Conservation (phyloP, 1,284 basidiomycete species). For the Trametes hirsuta region DNA sequence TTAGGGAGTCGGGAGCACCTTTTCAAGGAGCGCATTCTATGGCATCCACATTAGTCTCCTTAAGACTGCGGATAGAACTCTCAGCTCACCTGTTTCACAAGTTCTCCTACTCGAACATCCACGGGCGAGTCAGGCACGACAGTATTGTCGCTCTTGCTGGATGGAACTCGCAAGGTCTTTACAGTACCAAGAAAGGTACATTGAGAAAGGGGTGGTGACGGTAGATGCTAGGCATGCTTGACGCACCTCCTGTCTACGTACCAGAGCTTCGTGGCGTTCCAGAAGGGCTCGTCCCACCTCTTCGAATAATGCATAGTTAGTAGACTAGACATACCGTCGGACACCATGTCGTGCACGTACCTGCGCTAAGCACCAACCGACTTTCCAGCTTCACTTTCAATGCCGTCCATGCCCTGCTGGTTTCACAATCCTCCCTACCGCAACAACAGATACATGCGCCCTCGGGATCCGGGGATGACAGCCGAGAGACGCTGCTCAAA, state of each 20-base stretch:
- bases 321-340: neutral
- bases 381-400: slow-evolving; percentile 73
- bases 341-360: slow-evolving; percentile 47
- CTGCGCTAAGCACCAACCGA: slow-evolving; percentile 80
- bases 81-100: slow-evolving; percentile 33
- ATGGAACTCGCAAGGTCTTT: neutral
- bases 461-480: slow-evolving; percentile 67
- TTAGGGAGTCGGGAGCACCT: slow-evolving; percentile 46
- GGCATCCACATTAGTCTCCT: slow-evolving; percentile 16
- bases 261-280: slow-evolving; percentile 84
- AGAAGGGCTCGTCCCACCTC: slow-evolving; percentile 93
- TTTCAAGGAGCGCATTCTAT: slow-evolving; percentile 69
- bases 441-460: slow-evolving; percentile 65
- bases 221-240: neutral
- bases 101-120: slow-evolving; percentile 44
- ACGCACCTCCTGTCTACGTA: slow-evolving; percentile 69
- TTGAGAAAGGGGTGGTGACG: neutral
- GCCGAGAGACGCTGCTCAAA: slow-evolving; percentile 68
- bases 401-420: slow-evolving; percentile 63
- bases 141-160: slow-evolving; percentile 11
- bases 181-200: neutral
- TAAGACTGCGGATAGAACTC: neutral
- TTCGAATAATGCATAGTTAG: slow-evolving; percentile 33
- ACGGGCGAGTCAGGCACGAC: slow-evolving; percentile 14
- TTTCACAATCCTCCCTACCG: slow-evolving; percentile 63